phyloP scores from a whole-genome alignment of 352 stramenopile genomes.

The Pythium aquatile region DNA sequence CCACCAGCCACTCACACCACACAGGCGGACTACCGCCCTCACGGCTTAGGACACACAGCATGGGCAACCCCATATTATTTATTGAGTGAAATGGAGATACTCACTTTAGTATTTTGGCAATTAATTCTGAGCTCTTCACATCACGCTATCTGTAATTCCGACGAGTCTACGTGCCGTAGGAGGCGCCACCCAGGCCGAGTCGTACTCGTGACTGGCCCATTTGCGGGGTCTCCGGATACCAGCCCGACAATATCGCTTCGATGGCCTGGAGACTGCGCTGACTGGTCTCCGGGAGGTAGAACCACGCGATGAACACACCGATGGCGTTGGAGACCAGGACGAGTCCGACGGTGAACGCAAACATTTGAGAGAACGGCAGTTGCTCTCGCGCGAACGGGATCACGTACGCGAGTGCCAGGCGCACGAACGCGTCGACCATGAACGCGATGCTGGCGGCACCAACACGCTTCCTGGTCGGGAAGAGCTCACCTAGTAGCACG shows the following conservation, averaged over 20 bases:
- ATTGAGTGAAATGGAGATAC: background rate
- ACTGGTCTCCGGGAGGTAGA: slow-evolving; percentile 77
- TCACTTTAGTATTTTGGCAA: background rate
- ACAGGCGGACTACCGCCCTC: background rate
- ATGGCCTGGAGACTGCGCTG: slow-evolving; percentile 77
- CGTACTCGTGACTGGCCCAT: slow-evolving; percentile 48
- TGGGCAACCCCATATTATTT: slow-evolving; percentile 7
- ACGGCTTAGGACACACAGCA: background rate
- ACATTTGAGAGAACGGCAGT: slow-evolving; percentile 35
- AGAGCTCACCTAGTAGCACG: slow-evolving; percentile 68
- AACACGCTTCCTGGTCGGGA: slow-evolving; percentile 61
- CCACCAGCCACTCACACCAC: background rate
- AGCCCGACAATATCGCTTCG: slow-evolving; percentile 72
- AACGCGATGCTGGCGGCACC: slow-evolving; percentile 65
- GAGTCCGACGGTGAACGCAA: slow-evolving; percentile 34
- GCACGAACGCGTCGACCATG: slow-evolving; percentile 54
- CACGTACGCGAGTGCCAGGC: slow-evolving; percentile 37
- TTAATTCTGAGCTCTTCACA: background rate
- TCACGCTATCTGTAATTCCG: background rate
- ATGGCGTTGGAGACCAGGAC: slow-evolving; percentile 52
- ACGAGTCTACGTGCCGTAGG: slow-evolving; percentile 11
- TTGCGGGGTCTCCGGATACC: slow-evolving; percentile 66
- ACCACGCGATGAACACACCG: slow-evolving; percentile 47
- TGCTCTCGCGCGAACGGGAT: slow-evolving; percentile 36
- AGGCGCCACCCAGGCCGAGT: slow-evolving; percentile 37